These are phyloP conservation scores for Casuarina cunninghamiana DNA, from an alignment of 306 rosid species.

Conservation along the genomic window DNA sequence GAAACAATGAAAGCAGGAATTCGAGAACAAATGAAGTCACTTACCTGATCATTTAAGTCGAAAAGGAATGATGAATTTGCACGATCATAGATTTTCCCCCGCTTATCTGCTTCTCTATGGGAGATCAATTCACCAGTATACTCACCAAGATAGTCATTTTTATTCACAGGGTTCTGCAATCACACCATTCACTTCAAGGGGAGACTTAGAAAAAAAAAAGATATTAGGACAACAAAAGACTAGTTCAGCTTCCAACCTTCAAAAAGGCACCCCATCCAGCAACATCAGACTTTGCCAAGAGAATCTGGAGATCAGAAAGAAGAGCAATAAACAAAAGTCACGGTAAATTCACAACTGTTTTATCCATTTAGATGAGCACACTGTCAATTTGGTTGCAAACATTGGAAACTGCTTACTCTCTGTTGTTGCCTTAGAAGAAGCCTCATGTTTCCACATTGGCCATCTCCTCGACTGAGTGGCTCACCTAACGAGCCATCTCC, in stretches of 20 bases:
- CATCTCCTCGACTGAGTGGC: constrained; percentile 87
- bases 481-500: constrained; percentile 86
- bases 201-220: constrained; percentile 6
- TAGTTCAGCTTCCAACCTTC: constrained; percentile 54
- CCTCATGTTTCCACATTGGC: constrained; percentile 98
- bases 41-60: constrained; percentile 97
- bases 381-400: constrained; percentile 10
- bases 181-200: constrained; percentile 37
- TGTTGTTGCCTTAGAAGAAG: constrained; percentile 95
- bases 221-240: constrained; percentile 17
- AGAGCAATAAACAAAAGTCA: constrained; percentile 13
- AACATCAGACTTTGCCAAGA: constrained; percentile 89
- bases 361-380: constrained; percentile 15
- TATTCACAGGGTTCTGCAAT: constrained; percentile 89
- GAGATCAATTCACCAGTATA: constrained; percentile 96
- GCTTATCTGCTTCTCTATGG: constrained; percentile 94
- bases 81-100: constrained; percentile 97
- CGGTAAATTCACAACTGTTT: constrained; percentile 23
- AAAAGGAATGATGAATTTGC: constrained; percentile 97
- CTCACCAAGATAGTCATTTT: constrained; percentile 95
- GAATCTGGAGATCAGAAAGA: constrained; percentile 55
- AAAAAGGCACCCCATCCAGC: constrained; percentile 99
- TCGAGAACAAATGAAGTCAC: constrained; percentile 23
- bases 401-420: constrained; percentile 61
- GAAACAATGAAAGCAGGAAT: constrained; percentile 8